Conservation (phyloP, 495 filamentous ascomycete species). For the Aspergillus bertholletiae region DNA sequence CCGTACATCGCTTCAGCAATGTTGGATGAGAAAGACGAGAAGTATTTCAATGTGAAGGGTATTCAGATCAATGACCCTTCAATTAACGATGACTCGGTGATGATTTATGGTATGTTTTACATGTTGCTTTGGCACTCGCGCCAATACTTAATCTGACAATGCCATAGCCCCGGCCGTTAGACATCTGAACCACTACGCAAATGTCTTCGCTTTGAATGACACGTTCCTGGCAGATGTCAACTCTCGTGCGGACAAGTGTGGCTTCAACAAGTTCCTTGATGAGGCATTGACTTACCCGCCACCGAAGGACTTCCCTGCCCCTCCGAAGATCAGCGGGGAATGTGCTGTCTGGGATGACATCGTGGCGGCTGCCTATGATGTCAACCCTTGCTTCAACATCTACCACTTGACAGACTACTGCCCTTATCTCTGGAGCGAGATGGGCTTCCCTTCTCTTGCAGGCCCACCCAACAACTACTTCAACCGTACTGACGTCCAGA, state of each 20-base stretch:
- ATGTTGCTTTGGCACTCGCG: background rate
- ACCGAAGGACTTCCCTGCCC: slow-evolving; percentile 49
- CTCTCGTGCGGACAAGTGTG: slow-evolving; percentile 53
- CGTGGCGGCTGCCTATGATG: slow-evolving; percentile 46
- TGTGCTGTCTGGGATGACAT: slow-evolving; percentile 61
- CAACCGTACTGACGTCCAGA: slow-evolving; percentile 71
- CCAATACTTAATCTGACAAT: background rate
- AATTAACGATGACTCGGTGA: slow-evolving; percentile 46
- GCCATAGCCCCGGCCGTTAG: slow-evolving; percentile 53
- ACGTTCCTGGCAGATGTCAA: slow-evolving; percentile 60
- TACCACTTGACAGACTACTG: slow-evolving; percentile 75
- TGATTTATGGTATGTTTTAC: slow-evolving; percentile 28
- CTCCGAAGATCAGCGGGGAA: slow-evolving; percentile 26
- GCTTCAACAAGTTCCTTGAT: slow-evolving; percentile 59
- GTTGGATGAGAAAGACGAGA: slow-evolving; percentile 63
- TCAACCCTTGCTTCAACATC: slow-evolving; percentile 80
- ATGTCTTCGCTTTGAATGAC: slow-evolving; percentile 63
- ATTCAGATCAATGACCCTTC: slow-evolving; percentile 69
- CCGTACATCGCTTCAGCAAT: slow-evolving; percentile 77
- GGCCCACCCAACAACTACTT: slow-evolving; percentile 65
- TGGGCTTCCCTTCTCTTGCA: slow-evolving; percentile 67
- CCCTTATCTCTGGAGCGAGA: slow-evolving; percentile 67
- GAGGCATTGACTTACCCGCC: slow-evolving; percentile 68
- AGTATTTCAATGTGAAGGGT: slow-evolving; percentile 63
- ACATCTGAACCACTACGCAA: slow-evolving; percentile 59